Evolutionary conservation across 352 stramenopile genomes (phyloP).

Genomic region (Pythium sp.): DNA sequence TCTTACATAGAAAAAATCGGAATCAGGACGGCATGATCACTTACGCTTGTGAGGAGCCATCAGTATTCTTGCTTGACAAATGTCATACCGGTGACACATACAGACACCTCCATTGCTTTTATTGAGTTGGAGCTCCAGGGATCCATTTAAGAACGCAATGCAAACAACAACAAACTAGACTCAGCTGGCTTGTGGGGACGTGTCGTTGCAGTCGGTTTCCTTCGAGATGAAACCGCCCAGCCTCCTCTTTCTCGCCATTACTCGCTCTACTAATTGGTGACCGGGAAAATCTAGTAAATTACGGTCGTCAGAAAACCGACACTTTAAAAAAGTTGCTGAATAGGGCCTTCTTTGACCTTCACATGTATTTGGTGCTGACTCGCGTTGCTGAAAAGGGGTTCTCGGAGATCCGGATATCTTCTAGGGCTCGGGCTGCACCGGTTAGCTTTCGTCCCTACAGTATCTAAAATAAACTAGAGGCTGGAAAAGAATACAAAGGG

Average conservation of each 20-base stretch:
- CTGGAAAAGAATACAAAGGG: background rate
- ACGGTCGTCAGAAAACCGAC: background rate
- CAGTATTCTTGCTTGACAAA: background rate
- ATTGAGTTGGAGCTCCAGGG: background rate
- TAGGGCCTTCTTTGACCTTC: background rate
- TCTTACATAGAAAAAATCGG: background rate
- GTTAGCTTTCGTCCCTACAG: background rate
- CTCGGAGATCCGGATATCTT: background rate
- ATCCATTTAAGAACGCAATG: background rate
- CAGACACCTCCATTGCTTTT: background rate
- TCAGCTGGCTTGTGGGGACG: background rate
- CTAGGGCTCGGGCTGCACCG: background rate
- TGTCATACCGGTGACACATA: background rate
- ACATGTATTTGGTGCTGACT: background rate
- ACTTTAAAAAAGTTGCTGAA: background rate
- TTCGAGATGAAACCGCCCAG: background rate
- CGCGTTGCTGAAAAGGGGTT: background rate
- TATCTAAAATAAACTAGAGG: conserved; percentile 1
- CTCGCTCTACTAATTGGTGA: background rate
- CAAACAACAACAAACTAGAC: background rate
- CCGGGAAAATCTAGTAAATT: background rate
- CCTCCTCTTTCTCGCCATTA: background rate
- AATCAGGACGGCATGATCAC: background rate
- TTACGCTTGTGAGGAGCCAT: background rate
- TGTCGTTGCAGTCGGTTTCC: background rate